A percentile compares a stretch with the other conserved stretches of the same genome.
Conservation (phyloP, 345 rosid species). For the Populus pruinosa region DNA sequence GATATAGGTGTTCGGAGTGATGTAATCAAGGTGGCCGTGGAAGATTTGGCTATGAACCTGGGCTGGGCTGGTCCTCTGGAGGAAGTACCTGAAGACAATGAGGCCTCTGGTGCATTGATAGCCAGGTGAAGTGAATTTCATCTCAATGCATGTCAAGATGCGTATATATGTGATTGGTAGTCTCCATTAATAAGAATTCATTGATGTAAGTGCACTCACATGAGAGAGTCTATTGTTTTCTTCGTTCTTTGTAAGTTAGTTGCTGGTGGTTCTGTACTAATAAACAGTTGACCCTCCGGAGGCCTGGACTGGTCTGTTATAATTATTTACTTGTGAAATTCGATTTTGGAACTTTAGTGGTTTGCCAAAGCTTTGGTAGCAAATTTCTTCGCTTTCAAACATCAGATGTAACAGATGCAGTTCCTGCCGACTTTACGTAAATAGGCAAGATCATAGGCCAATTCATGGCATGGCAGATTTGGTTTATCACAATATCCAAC, state of each 20-base stretch:
- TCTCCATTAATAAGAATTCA: conserved; percentile 1
- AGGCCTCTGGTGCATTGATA: conserved; percentile 29
- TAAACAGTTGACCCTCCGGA: background rate
- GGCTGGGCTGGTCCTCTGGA: conserved; percentile 43
- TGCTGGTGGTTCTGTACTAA: background rate
- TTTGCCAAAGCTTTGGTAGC: background rate
- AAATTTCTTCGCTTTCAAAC: background rate
- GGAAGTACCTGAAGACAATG: conserved; percentile 38
- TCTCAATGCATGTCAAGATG: conserved; percentile 3
- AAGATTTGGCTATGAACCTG: conserved; percentile 64
- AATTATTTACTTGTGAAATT: background rate
- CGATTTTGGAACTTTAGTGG: background rate
- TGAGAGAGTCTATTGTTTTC: conserved; percentile 2
- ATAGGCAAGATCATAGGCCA: background rate
- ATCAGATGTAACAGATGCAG: background rate
- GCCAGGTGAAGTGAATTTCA: conserved; percentile 20
- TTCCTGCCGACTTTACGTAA: background rate
- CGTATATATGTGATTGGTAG: background rate
- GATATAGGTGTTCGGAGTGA: conserved; percentile 85
- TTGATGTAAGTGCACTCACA: background rate
- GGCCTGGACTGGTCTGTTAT: background rate
- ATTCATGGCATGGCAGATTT: background rate
- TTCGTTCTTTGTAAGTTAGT: background rate
- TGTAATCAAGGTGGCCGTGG: conserved; percentile 85
- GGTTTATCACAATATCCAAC: background rate